These are phyloP conservation scores for Heliosperma pusillum DNA, from an alignment of 148 eudicot genomes.

Conservation along the genomic window DNA sequence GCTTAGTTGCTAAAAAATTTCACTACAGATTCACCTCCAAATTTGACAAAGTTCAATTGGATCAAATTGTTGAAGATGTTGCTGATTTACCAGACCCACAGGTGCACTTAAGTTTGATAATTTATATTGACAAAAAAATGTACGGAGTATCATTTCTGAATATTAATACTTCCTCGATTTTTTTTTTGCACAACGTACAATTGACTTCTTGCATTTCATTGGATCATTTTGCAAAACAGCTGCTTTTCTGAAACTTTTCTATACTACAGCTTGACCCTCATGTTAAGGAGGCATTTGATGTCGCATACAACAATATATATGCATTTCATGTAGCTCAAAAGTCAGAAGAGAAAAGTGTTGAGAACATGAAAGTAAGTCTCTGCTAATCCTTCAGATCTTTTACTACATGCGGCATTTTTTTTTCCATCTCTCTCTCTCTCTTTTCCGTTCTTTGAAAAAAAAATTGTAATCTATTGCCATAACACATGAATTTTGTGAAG, in stretches of 20 bases:
- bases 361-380: constrained; percentile 75
- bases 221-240: background rate
- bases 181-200: background rate
- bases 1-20: constrained; percentile 10
- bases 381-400: background rate
- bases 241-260: background rate
- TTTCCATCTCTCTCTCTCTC: background rate
- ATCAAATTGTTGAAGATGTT: constrained; percentile 65
- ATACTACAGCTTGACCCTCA: constrained; percentile 75
- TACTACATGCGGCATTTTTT: background rate
- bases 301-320: constrained; percentile 87
- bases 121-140: background rate
- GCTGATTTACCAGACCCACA: constrained; percentile 79
- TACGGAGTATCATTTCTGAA: background rate
- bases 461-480: background rate
- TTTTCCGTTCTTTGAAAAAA: background rate
- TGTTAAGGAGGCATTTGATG: constrained; percentile 93
- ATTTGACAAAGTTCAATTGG: constrained; percentile 81
- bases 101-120: constrained; percentile 35
- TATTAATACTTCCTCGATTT: background rate
- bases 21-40: constrained; percentile 61
- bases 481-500: constrained; percentile 23
- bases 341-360: constrained; percentile 64
- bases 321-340: constrained; percentile 96
- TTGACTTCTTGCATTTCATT: constrained; percentile 1